phyloP scores from a whole-genome alignment of 1,284 basidiomycete species.

The Leccinum pachyderme region DNA sequence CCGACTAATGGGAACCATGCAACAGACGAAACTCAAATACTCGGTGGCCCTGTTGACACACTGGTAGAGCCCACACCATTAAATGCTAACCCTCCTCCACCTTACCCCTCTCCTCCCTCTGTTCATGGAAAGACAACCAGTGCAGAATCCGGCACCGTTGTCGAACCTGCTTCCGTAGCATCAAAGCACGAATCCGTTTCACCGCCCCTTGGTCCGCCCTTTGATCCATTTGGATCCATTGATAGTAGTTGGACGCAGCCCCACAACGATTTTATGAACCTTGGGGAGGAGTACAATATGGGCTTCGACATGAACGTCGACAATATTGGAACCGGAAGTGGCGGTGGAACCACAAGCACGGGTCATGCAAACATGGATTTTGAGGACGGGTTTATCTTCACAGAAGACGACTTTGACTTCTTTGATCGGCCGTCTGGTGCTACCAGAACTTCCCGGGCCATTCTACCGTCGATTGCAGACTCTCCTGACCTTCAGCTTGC shows the following conservation, averaged over 20 bases:
- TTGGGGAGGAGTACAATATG: slow-evolving; percentile 46
- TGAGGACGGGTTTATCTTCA: slow-evolving; percentile 70
- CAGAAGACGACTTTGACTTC: slow-evolving; percentile 78
- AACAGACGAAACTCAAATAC: slow-evolving; percentile 18
- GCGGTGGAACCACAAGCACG: slow-evolving; percentile 29
- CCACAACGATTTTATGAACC: slow-evolving; percentile 40
- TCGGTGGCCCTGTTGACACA: slow-evolving; percentile 10
- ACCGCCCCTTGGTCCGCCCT: slow-evolving; percentile 21
- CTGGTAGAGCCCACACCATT: slow-evolving; percentile 12
- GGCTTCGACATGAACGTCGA: slow-evolving; percentile 48
- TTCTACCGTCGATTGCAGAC: slow-evolving; percentile 13
- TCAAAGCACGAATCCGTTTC: slow-evolving; percentile 17
- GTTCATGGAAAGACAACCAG: slow-evolving; percentile 32
- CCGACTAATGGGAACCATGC: slow-evolving; percentile 22
- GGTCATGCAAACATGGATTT: slow-evolving; percentile 45
- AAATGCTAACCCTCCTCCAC: slow-evolving; percentile 27
- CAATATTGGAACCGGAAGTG: slow-evolving; percentile 32
- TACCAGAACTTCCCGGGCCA: slow-evolving; percentile 15
- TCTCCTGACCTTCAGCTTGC: slow-evolving; percentile 26
- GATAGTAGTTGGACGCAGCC: slow-evolving; percentile 44
- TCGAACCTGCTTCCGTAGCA: slow-evolving; percentile 7
- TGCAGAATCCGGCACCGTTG: slow-evolving; percentile 8
- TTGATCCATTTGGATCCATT: slow-evolving; percentile 41
- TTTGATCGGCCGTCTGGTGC: slow-evolving; percentile 54
- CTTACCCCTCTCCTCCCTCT: slow-evolving; percentile 60